Percentiles rank a stretch among this genome's conserved stretches.
Conservation (phyloP, 1,284 basidiomycete species). For the Malassezia equina region DNA sequence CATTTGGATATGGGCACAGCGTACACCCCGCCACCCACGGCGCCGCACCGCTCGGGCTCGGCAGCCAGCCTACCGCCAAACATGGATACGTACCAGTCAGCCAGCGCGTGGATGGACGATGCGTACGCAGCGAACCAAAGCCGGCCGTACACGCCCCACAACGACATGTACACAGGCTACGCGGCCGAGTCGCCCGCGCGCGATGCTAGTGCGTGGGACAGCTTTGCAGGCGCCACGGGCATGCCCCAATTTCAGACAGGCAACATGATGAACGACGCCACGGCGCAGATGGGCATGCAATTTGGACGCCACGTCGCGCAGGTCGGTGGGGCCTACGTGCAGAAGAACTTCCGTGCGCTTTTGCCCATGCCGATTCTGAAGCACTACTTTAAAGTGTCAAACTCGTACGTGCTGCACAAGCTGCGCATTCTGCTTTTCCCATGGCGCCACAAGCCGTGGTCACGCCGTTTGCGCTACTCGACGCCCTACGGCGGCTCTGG, state of each 20-base stretch:
- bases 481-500: conserved; percentile 27
- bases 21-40: conserved; percentile 4
- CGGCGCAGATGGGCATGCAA: conserved; percentile 92
- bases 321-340: conserved; percentile 89
- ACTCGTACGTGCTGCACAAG: conserved; percentile 87
- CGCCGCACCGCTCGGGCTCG: conserved; percentile 5
- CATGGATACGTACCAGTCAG: conserved; percentile 9
- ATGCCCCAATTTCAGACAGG: conserved; percentile 4
- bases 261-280: conserved; percentile 67
- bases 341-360: conserved; percentile 59
- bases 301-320: conserved; percentile 81
- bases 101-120: not conserved
- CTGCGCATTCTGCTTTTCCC: conserved; percentile 84
- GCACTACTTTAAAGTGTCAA: conserved; percentile 92
- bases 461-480: conserved; percentile 34
- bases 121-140: not conserved
- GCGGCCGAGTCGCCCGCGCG: not conserved
- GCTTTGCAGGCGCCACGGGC: not conserved
- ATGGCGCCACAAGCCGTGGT: conserved; percentile 63
- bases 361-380: conserved; percentile 56
- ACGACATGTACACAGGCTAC: not conserved
- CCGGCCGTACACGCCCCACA: not conserved
- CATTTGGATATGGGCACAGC: not conserved
- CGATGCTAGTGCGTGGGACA: conserved; percentile 8
- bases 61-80: conserved; percentile 6